Base-by-base conservation (phyloP, 192 early-diverging fungal genomes). In the Coemansia sp. region DNA sequence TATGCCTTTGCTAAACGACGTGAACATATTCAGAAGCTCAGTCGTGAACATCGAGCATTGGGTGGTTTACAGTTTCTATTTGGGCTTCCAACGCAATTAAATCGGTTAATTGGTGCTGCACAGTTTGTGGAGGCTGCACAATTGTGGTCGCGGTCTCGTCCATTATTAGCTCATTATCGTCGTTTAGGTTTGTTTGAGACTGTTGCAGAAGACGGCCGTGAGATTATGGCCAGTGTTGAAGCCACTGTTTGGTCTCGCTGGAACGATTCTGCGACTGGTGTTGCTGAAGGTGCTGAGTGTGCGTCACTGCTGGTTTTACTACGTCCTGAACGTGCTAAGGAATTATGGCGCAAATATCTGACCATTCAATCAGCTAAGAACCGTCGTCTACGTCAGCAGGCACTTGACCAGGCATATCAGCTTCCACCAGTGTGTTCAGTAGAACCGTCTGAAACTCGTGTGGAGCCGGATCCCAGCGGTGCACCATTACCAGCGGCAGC, bases 51-150 rank as follows among this genome's bases (percentile, higher is more conserved):
- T 64, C 82, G 84, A 52, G 79, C 91, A 19, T 69, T 96, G 29
- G 84, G 88, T 24, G 88, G 90, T 75, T 84, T 98, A 39, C 92
- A 95, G 73, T 91, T 95, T 63, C 86, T 98, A 14, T 93, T 92
- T 76, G 93, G 92, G 31, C 70, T 98, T 52, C 96, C 96, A 5
- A 83, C 82, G 2, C 82, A 88, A 66, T 85, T 98, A 19, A 78
- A 83, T 8, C 71, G 83, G 57, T 87, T 85, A 42, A 73, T 93
- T 21, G 71, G 85, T 21, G 69, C 76, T 22, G 80, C 80, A 4
- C 70, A 85, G 59, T 90, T 90, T 84, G 80, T 85, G 5, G 87
- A 91, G 50, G 94, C 94, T 0, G 94, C 94, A 0, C 84, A 78
- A 19, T 87, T 87, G 36, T 94, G 95, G 83, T 72, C 87, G 17